phyloP scores from a whole-genome alignment of 2,329 filamentous ascomycete species.

The Albifimbria verrucaria region DNA sequence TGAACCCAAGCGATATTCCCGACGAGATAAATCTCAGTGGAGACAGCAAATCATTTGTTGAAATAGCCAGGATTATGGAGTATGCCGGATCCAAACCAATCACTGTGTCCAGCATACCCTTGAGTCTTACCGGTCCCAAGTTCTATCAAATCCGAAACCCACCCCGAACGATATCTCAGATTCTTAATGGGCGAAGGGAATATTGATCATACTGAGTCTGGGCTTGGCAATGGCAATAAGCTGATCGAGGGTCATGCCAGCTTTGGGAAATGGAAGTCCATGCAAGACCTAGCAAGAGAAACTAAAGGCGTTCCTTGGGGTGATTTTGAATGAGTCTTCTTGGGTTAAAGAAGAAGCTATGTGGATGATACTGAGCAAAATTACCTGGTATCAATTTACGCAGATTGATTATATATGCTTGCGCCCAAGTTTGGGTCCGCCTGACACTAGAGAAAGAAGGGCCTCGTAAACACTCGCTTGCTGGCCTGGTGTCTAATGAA shows the following conservation, averaged over 20 bases:
- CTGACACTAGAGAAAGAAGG: too few relatives aligned
- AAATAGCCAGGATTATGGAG: slow-evolving; percentile 24
- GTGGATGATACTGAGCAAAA: too few relatives aligned
- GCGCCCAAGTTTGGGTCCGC: too few relatives aligned
- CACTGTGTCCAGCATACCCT: slow-evolving; percentile 16
- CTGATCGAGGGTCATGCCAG: slow-evolving; percentile 20
- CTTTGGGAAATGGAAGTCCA: slow-evolving; percentile 23
- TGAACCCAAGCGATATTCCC: slow-evolving; percentile 17
- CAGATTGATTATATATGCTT: too few relatives aligned
- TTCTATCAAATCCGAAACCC: slow-evolving; percentile 11
- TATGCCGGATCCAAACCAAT: slow-evolving; percentile 18
- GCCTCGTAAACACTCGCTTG: too few relatives aligned
- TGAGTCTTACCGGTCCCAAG: slow-evolving; percentile 21
- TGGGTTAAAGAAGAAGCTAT: too few relatives aligned
- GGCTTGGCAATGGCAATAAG: slow-evolving; percentile 23
- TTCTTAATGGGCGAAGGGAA: slow-evolving; percentile 31
- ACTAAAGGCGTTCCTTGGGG: slow-evolving; percentile 21
- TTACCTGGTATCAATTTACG: too few relatives aligned
- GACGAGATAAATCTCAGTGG: slow-evolving; percentile 22
- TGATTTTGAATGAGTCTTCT: slow-evolving; percentile 9
- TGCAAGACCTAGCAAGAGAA: slow-evolving; percentile 21
- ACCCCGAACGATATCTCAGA: slow-evolving; percentile 24
- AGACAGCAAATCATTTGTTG: slow-evolving; percentile 17
- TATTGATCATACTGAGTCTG: slow-evolving; percentile 19
- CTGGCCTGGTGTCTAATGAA: too few relatives aligned